Conservation (phyloP, 345 rosid genomes). For the Bretschneidera sinensis region DNA sequence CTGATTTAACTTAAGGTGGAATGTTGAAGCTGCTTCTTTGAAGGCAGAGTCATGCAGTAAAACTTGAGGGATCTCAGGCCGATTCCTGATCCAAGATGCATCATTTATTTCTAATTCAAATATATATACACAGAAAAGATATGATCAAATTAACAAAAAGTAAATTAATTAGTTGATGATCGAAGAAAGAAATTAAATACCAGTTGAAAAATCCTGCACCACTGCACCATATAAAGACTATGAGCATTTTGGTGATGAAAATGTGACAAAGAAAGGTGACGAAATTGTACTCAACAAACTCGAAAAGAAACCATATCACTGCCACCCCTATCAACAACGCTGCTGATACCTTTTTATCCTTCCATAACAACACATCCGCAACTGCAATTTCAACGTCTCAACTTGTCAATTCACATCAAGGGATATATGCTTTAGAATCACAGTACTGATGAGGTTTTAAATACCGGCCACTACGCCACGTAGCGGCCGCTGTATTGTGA, state of each 20-base stretch:
- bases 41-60: constrained; percentile 39
- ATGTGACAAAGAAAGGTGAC: constrained; percentile 70
- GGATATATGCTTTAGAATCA: no score
- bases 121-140: no score
- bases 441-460: no score
- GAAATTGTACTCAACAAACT: constrained; percentile 78
- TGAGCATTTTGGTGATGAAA: constrained; percentile 64
- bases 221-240: constrained; percentile 60
- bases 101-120: not conserved
- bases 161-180: no score
- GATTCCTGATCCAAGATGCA: no score
- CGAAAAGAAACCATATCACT: constrained; percentile 76
- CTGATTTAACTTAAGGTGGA: constrained; percentile 45
- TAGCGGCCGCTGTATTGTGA: no score
- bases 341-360: constrained; percentile 46
- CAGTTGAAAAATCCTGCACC: constrained; percentile 53
- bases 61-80: constrained; percentile 41
- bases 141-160: no score
- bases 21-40: constrained; percentile 31
- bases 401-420: no score
- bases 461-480: no score
- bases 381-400: constrained; percentile 34
- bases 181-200: constrained; percentile 22
- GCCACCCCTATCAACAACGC: constrained; percentile 49
- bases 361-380: constrained; percentile 82